Conservation (phyloP, 2,329 filamentous ascomycete species). For the Colletotrichum sp. region DNA sequence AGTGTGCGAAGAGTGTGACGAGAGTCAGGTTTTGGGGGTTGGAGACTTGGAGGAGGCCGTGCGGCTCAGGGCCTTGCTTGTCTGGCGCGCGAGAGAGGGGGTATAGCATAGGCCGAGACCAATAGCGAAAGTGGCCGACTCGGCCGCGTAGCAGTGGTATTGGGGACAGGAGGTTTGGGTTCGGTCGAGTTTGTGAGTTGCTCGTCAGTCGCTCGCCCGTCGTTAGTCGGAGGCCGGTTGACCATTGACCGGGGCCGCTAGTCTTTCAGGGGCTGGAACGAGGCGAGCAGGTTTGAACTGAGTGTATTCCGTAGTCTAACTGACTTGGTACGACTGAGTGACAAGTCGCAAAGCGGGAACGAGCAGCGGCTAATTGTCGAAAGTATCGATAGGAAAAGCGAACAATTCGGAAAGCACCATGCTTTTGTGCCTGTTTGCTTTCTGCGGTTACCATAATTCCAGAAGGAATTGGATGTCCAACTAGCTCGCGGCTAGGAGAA, state of each 20-base stretch:
- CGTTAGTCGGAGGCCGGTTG: neutral
- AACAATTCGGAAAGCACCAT: neutral
- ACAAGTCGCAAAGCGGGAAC: neutral
- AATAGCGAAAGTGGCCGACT: neutral
- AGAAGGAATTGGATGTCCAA: neutral
- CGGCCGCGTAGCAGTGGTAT: neutral
- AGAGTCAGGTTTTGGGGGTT: conserved; percentile 8
- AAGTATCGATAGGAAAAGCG: neutral
- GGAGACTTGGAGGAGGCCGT: neutral
- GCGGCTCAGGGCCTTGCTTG: neutral
- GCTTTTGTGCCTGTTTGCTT: neutral
- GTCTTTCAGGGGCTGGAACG: neutral
- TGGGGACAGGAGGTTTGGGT: neutral
- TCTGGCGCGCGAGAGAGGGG: neutral
- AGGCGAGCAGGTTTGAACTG: neutral
- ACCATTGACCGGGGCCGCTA: neutral
- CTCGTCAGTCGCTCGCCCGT: neutral
- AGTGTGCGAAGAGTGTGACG: neutral
- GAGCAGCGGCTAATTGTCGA: neutral
- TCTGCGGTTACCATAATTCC: neutral
- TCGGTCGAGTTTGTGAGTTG: neutral
- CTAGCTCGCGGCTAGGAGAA: neutral
- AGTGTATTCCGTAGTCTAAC: neutral
- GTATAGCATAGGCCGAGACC: conserved; percentile 1
- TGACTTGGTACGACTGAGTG: neutral